Evolutionary conservation across 116 monocot species (phyloP).

Genomic region (Posidonia oceanica): DNA sequence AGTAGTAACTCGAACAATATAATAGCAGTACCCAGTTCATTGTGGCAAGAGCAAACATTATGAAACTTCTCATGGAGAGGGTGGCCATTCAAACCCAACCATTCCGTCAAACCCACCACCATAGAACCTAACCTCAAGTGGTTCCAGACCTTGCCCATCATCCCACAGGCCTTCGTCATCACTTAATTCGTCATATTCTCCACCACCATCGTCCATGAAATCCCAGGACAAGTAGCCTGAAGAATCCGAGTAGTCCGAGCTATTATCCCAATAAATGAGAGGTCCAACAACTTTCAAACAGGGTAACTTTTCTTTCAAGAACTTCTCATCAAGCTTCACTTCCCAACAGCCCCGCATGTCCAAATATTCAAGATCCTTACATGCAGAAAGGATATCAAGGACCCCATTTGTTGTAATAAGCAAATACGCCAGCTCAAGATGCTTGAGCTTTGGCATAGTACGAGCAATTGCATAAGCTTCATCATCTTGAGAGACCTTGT

Average conservation of each 20-base stretch:
- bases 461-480: slow-evolving; percentile 79
- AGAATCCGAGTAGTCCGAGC: slow-evolving; percentile 61
- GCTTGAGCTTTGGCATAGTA: slow-evolving; percentile 69
- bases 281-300: slow-evolving; percentile 67
- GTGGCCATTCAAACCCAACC: slow-evolving; percentile 64
- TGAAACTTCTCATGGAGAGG: slow-evolving; percentile 44
- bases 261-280: slow-evolving; percentile 56
- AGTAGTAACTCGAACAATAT: not conserved
- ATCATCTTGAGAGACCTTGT: slow-evolving; percentile 72
- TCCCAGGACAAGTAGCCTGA: slow-evolving; percentile 75
- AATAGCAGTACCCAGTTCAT: not conserved
- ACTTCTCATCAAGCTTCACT: slow-evolving; percentile 63
- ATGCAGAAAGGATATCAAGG: slow-evolving; percentile 54
- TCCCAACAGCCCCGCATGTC: slow-evolving; percentile 91
- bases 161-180: slow-evolving; percentile 43
- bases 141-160: slow-evolving; percentile 37
- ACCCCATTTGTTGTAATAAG: slow-evolving; percentile 46
- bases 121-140: slow-evolving; percentile 74
- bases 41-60: not conserved
- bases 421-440: slow-evolving; percentile 69
- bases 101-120: slow-evolving; percentile 51
- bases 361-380: slow-evolving; percentile 61
- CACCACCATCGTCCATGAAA: slow-evolving; percentile 38
- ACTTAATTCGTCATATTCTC: slow-evolving; percentile 9
- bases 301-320: slow-evolving; percentile 44